These are phyloP conservation scores for Neurospora intermedia DNA, from an alignment of 495 filamentous ascomycete species.

Conservation along the genomic window DNA sequence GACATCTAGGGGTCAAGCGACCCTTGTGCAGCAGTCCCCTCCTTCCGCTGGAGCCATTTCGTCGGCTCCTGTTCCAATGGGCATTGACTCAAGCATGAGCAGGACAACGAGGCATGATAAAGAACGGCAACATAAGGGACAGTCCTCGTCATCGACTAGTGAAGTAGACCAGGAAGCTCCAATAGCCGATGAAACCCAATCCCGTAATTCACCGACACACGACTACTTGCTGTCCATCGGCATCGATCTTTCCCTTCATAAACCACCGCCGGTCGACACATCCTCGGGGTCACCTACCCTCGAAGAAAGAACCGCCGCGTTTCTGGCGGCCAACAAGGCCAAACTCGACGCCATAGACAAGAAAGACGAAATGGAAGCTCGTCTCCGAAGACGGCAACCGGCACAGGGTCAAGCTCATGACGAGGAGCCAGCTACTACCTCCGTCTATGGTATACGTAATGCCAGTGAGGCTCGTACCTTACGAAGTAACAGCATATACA, in stretches of 20 bases:
- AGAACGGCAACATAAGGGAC: background rate
- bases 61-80: background rate
- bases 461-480: background rate
- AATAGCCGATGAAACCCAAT: background rate
- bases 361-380: background rate
- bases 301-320: background rate
- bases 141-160: background rate
- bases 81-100: background rate
- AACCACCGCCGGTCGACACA: background rate
- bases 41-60: background rate
- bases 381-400: background rate
- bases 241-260: background rate
- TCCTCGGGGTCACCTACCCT: background rate
- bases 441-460: background rate
- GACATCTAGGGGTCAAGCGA: background rate
- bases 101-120: background rate
- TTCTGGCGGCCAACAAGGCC: background rate
- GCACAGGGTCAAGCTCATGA: background rate
- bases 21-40: background rate
- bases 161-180: background rate
- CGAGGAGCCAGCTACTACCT: background rate
- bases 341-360: background rate
- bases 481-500: background rate
- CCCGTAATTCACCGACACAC: background rate
- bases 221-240: background rate